Evolutionary conservation across 345 rosid species (phyloP).

Genomic region (Trapa bicornis): DNA sequence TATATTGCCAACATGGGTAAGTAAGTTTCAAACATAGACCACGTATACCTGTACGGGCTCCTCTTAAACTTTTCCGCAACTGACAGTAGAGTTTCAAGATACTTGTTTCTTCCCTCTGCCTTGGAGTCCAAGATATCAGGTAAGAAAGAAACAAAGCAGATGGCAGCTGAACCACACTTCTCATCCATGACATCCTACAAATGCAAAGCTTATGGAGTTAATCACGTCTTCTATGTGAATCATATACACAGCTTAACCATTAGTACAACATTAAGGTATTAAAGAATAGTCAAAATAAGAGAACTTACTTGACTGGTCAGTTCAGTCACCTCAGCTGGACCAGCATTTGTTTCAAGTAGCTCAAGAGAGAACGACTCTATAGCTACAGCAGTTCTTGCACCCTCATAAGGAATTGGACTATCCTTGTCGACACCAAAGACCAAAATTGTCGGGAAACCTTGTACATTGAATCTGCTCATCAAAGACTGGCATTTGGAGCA

Average conservation of each 20-base stretch:
- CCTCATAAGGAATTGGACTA: conserved; percentile 64
- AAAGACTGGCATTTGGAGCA: conserved; percentile 46
- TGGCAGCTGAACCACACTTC: conserved; percentile 86
- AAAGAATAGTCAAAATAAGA: neutral
- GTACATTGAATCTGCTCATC: conserved; percentile 83
- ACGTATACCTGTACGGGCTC: conserved; percentile 60
- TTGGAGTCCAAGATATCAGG: conserved; percentile 94
- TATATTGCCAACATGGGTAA: too few relatives aligned
- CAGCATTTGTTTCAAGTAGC: conserved; percentile 74
- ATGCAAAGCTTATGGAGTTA: neutral
- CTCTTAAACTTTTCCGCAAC: conserved; percentile 83
- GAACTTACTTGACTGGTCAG: conserved; percentile 60
- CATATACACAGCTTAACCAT: neutral
- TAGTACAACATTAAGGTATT: too few relatives aligned
- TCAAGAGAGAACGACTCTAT: conserved; percentile 82
- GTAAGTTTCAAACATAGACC: neutral
- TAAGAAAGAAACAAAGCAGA: conserved; percentile 86
- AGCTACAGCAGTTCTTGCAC: conserved; percentile 81
- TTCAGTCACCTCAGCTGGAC: conserved; percentile 81
- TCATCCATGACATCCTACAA: conserved; percentile 68
- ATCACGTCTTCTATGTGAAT: neutral
- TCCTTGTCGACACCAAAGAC: conserved; percentile 89
- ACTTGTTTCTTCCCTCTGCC: conserved; percentile 89
- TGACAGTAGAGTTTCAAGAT: conserved; percentile 54
- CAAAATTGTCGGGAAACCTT: conserved; percentile 94